Conservation (phyloP, 2,329 filamentous ascomycete genomes). For the Stagonosporopsis chrysanthemi region DNA sequence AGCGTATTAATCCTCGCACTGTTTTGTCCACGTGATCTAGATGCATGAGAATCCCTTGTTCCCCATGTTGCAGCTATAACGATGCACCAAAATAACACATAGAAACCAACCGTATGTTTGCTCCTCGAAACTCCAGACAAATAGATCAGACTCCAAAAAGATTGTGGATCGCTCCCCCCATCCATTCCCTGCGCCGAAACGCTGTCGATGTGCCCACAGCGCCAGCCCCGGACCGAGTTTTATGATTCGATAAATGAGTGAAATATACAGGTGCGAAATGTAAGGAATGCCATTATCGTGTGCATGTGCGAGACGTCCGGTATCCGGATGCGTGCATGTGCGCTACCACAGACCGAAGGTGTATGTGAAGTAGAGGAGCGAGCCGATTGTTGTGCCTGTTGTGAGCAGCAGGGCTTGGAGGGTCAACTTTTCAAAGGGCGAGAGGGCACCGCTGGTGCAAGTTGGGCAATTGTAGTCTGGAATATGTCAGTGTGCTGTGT, state of each 20-base stretch:
- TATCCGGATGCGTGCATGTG: slow-evolving; percentile 9
- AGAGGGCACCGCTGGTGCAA: slow-evolving; percentile 60
- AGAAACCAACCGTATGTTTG: slow-evolving; percentile 2
- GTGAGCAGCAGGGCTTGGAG: slow-evolving; percentile 64
- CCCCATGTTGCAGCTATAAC: background rate
- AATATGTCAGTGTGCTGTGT: slow-evolving; percentile 16
- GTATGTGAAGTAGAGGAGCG: slow-evolving; percentile 62
- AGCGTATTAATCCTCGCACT: background rate
- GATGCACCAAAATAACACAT: background rate
- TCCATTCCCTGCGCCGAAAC: slow-evolving; percentile 2
- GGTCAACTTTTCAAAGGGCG: slow-evolving; percentile 61
- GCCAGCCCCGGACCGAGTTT: slow-evolving; percentile 22
- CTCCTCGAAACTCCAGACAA: slow-evolving; percentile 25
- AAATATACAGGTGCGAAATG: slow-evolving; percentile 32
- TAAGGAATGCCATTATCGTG: slow-evolving; percentile 34
- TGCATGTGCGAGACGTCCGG: slow-evolving; percentile 19
- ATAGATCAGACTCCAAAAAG: slow-evolving; percentile 19
- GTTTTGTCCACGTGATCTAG: slow-evolving; percentile 12
- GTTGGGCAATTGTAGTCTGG: slow-evolving; percentile 64
- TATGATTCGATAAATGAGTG: slow-evolving; percentile 27
- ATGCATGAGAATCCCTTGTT: background rate
- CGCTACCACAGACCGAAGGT: slow-evolving; percentile 53
- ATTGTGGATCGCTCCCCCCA: slow-evolving; percentile 22
- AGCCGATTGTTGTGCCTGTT: slow-evolving; percentile 63
- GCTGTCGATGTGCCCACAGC: slow-evolving; percentile 23